Conservation (phyloP, 768 basidiomycete genomes). For the Fibroporia radiculosa region DNA sequence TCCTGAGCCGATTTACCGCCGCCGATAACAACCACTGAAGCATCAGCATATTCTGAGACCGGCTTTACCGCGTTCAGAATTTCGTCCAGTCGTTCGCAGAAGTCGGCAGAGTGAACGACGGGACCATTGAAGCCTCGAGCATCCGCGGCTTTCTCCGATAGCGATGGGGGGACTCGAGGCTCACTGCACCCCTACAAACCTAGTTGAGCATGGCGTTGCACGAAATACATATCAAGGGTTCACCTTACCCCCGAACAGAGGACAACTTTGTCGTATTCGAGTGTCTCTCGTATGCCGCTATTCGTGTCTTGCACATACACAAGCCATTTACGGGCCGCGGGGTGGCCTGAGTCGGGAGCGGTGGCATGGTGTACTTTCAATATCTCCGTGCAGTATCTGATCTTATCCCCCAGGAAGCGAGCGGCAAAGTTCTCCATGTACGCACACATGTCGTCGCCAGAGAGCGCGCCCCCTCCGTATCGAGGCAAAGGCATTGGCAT, state of each 20-base stretch:
- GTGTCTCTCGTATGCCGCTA: conserved; percentile 19
- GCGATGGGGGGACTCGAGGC: conserved; percentile 17
- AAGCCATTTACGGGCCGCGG: conserved; percentile 33
- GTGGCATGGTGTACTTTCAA: conserved; percentile 31
- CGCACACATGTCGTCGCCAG: conserved; percentile 42
- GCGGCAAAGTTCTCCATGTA: conserved; percentile 52
- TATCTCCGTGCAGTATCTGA: conserved; percentile 42
- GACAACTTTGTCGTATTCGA: conserved; percentile 44
- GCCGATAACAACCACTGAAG: conserved; percentile 43
- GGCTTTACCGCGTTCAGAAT: background rate
- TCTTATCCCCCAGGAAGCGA: conserved; percentile 35
- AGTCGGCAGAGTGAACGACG: background rate
- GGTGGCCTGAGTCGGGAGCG: conserved; percentile 18
- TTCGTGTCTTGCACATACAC: conserved; percentile 30
- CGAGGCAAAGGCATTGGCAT: conserved; percentile 42
- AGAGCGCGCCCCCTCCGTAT: conserved; percentile 36
- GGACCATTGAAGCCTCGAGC: background rate
- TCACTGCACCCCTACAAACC: conserved; percentile 44
- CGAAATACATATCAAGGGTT: background rate
- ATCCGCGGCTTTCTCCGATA: background rate
- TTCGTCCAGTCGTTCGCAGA: background rate
- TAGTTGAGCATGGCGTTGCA: background rate
- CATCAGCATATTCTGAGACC: conserved; percentile 6
- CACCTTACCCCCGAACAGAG: conserved; percentile 48
- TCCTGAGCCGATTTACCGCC: conserved; percentile 70